phyloP scores from a whole-genome alignment of 1,139 yeast genomes.

The Sugiyamaella neomexicana region DNA sequence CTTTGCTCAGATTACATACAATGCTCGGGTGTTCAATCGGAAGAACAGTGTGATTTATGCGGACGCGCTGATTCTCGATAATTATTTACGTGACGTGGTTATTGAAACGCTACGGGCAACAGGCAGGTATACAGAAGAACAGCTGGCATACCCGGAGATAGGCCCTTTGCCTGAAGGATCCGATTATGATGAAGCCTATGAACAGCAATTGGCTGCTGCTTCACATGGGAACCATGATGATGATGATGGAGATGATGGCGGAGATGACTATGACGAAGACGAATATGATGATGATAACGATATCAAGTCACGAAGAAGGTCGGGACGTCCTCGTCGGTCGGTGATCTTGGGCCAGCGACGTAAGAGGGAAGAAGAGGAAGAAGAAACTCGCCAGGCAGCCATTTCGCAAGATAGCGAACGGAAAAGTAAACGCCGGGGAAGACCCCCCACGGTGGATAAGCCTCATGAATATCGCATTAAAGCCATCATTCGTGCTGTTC shows the following conservation, averaged over 20 bases:
- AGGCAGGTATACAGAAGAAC: constrained; percentile 43
- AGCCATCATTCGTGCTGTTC: constrained; percentile 75
- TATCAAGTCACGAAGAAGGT: constrained; percentile 30
- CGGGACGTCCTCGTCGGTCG: constrained; percentile 32
- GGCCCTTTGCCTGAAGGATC: constrained; percentile 65
- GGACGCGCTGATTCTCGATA: constrained; percentile 71
- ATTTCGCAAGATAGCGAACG: constrained; percentile 40
- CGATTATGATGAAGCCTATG: constrained; percentile 38
- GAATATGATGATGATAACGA: constrained; percentile 43
- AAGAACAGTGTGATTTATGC: constrained; percentile 65
- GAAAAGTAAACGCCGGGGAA: constrained; percentile 76
- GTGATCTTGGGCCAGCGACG: constrained; percentile 32
- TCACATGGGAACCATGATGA: constrained; percentile 32
- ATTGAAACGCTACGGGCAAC: constrained; percentile 56
- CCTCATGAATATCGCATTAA: constrained; percentile 93
- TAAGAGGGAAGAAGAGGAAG: constrained; percentile 31
- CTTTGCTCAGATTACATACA: constrained; percentile 82
- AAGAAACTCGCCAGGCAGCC: constrained; percentile 26
- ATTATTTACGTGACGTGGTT: constrained; percentile 50
- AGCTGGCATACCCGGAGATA: constrained; percentile 59
- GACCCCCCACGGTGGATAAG: constrained; percentile 94
- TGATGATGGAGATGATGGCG: constrained; percentile 4
- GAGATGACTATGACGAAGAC: too few relatives aligned
- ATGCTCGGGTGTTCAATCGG: constrained; percentile 80
- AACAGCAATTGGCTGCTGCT: constrained; percentile 33